A percentile compares a stretch with the other conserved stretches of the same genome.
These are phyloP conservation scores for Sideroxylon spinosum DNA, from an alignment of 179 eudicot species.

Conservation along the genomic window DNA sequence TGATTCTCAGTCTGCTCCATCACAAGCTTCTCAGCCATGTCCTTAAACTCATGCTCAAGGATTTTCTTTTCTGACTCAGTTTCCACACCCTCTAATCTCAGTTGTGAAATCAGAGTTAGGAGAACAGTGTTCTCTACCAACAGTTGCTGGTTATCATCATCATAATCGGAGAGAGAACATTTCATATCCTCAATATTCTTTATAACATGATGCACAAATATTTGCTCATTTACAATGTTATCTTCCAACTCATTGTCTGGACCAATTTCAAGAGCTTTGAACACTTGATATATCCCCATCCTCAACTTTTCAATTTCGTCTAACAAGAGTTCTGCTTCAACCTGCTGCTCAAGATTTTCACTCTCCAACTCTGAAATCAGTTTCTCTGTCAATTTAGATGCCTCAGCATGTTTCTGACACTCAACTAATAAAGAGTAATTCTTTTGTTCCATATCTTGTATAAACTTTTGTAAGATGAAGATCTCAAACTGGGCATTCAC, in stretches of 20 bases:
- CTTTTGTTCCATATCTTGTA: conserved; percentile 89
- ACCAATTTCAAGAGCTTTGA: conserved; percentile 52
- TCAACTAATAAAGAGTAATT: conserved; percentile 54
- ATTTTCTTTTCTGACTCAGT: conserved; percentile 39
- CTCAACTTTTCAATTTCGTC: conserved; percentile 69
- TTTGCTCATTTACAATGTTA: conserved; percentile 43
- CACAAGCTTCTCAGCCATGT: conserved; percentile 37
- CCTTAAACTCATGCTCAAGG: conserved; percentile 43
- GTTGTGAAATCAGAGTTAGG: conserved; percentile 50
- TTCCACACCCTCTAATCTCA: conserved; percentile 51
- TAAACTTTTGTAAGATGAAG: conserved; percentile 73
- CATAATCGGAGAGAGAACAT: conserved; percentile 39
- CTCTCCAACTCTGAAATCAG: conserved; percentile 81
- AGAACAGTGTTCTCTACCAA: conserved; percentile 70
- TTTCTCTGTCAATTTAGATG: conserved; percentile 61
- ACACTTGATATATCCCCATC: conserved; percentile 57
- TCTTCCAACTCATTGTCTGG: conserved; percentile 31
- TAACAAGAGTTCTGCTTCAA: conserved; percentile 75
- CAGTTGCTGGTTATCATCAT: conserved; percentile 61
- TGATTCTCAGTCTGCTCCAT: conserved; percentile 36
- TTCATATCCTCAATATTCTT: conserved; percentile 41
- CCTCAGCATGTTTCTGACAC: conserved; percentile 77
- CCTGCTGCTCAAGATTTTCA: conserved; percentile 87
- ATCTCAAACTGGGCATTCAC: conserved; percentile 86
- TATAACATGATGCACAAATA: conserved; percentile 45